These are phyloP conservation scores for Mallotus japonicus DNA, from an alignment of 441 rosid genomes.

Conservation along the genomic window DNA sequence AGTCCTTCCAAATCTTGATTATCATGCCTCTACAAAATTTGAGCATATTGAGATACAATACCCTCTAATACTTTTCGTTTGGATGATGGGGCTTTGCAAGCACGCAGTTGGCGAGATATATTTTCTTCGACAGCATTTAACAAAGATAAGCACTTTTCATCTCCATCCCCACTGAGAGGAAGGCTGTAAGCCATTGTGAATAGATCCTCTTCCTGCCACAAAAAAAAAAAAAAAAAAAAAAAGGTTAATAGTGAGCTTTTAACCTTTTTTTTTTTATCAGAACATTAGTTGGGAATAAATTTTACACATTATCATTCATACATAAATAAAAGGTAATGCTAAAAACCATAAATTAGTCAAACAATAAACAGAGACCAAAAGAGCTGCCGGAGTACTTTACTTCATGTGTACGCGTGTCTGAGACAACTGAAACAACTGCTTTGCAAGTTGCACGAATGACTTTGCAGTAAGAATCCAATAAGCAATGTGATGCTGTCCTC, in stretches of 20 bases:
- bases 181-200: slow-evolving; percentile 91
- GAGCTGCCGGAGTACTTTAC: slow-evolving; percentile 71
- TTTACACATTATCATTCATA: not conserved
- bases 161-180: slow-evolving; percentile 73
- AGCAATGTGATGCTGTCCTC: slow-evolving; percentile 80
- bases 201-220: slow-evolving; percentile 89
- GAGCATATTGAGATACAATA: slow-evolving; percentile 31
- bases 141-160: slow-evolving; percentile 76
- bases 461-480: slow-evolving; percentile 89
- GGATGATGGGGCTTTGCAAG: slow-evolving; percentile 63
- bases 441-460: slow-evolving; percentile 87
- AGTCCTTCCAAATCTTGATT: slow-evolving; percentile 1
- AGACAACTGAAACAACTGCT: slow-evolving; percentile 86
- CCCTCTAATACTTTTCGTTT: slow-evolving; percentile 68
- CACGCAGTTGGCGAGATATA: slow-evolving; percentile 81
- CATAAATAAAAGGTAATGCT: not conserved
- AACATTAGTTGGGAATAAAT: not conserved
- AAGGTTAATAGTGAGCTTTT: not conserved
- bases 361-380: slow-evolving; percentile 32
- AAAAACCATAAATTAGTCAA: slow-evolving; percentile 1
- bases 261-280: not conserved
- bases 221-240: slow-evolving; percentile 12
- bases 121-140: slow-evolving; percentile 93
- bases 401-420: slow-evolving; percentile 99
- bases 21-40: slow-evolving; percentile 15